Base-by-base conservation (phyloP, 306 rosid genomes). In the Acacia acuminata region DNA sequence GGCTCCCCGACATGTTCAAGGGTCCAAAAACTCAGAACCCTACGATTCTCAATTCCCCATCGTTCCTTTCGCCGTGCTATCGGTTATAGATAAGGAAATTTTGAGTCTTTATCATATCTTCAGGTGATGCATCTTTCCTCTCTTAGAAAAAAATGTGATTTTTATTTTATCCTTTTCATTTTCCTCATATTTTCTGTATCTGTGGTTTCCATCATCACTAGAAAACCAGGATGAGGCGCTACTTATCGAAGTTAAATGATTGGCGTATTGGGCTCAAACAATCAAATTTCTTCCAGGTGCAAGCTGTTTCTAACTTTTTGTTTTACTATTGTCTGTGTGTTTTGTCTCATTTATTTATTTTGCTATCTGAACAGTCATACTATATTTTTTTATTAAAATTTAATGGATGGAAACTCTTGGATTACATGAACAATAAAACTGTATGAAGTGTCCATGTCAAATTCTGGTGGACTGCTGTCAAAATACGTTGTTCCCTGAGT, bases 211-310 rank as follows among this genome's bases (percentile, higher is more conserved):
- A 34, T 16, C 16, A 25, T 20, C 45, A 25, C 80, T 50, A 60
- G 61, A 60, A 48, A 14, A 56, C 79, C 27, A 77, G 53, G 78
- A 82, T 82, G 90, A 80, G 80, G 77, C 81, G 88, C 25, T 30
- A 43, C 25, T 61, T 55, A 17, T 79, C 84, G 47, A 79, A 48
- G 36, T 43, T 77, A 25, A 25, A 83, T 75, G 25, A 47, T 25
- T 81, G 82, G 73, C 83, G 83, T 14, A 12, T 44, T 30, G 74
- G 80, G 40, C 82, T 86, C 76, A 85, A 50, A 40, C 77, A 69
- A 73, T 80, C 82, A 51, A 84, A 36, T 47, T 82, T 78, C 44
- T 71, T 66, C 60, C 67, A 30, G 90, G 95, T 93, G 63, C 1
- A 63, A 11, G 13, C 74, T 20, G 13, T 71, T 71, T 24, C 10